Evolutionary conservation across 1,284 basidiomycete species (phyloP).

Genomic region (Peniophora sp.): DNA sequence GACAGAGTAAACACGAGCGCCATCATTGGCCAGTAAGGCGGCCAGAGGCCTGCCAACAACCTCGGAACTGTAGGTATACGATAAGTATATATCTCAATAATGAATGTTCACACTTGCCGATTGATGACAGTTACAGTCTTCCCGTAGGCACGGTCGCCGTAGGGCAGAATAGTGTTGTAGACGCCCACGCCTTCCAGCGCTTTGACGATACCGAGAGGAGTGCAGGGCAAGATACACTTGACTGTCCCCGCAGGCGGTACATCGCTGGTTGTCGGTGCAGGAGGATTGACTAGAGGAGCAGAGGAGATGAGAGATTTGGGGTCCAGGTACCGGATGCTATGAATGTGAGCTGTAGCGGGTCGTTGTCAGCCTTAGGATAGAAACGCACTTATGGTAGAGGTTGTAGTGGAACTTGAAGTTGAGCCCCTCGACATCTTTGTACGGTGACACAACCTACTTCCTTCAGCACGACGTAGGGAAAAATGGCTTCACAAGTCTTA

Average conservation of each 20-base stretch:
- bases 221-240: slow-evolving; percentile 95
- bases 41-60: slow-evolving; percentile 95
- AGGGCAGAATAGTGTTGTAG: slow-evolving; percentile 87
- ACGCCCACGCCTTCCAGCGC: slow-evolving; percentile 86
- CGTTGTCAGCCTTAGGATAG: neutral
- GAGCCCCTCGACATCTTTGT: slow-evolving; percentile 96
- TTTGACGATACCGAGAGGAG: slow-evolving; percentile 94
- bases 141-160: slow-evolving; percentile 93
- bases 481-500: slow-evolving; percentile 18
- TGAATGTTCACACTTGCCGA: slow-evolving; percentile 46
- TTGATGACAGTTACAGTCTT: slow-evolving; percentile 94
- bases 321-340: slow-evolving; percentile 71
- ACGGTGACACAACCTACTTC: slow-evolving; percentile 79
- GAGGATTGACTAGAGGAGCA: slow-evolving; percentile 26
- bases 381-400: slow-evolving; percentile 85
- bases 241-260: slow-evolving; percentile 73
- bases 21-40: slow-evolving; percentile 91
- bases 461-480: neutral
- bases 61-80: slow-evolving; percentile 80
- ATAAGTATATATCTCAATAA: no score
- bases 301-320: slow-evolving; percentile 54
- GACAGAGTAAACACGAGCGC: slow-evolving; percentile 89
- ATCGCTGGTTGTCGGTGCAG: slow-evolving; percentile 39
- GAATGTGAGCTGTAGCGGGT: neutral
- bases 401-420: slow-evolving; percentile 97